These are phyloP conservation scores for Globisporangium rhizosaccharum DNA, from an alignment of 352 stramenopile species.

Conservation along the genomic window DNA sequence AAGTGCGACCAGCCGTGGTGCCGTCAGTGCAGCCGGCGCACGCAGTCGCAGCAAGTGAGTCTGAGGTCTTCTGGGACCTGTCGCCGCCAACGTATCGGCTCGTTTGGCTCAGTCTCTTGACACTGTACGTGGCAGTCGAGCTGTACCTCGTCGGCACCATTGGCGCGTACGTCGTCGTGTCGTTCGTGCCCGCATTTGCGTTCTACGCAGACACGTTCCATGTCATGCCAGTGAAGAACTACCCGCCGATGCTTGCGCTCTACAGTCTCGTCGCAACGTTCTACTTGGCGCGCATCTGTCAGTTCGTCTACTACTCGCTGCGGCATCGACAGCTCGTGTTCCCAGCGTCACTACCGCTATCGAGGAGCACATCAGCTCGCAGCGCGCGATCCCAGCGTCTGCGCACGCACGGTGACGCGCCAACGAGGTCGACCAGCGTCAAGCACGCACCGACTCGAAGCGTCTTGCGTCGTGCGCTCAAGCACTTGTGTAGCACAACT, in stretches of 20 bases:
- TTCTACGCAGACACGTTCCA: constrained; percentile 19
- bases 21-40: too few species aligned
- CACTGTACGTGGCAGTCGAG: constrained; percentile 4
- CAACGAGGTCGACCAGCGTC: not conserved
- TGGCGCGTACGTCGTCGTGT: constrained; percentile 9
- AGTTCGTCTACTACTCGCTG: constrained; percentile 1
- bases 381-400: not conserved
- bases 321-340: constrained; percentile 1
- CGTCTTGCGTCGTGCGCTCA: not conserved
- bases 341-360: not conserved
- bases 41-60: too few species aligned
- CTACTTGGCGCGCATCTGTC: not conserved
- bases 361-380: not conserved
- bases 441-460: not conserved
- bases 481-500: not conserved
- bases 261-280: constrained; percentile 5
- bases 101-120: constrained; percentile 8
- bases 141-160: constrained; percentile 1
- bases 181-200: constrained; percentile 8
- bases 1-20: too few species aligned
- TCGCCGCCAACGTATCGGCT: not conserved
- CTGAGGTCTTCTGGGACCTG: constrained; percentile 5
- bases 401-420: too few species aligned
- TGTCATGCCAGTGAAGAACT: constrained; percentile 6
- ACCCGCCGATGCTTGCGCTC: constrained; percentile 8